These are phyloP conservation scores for Setaria viridis DNA, from an alignment of 202 grass and related monocot species.

Conservation along the genomic window DNA sequence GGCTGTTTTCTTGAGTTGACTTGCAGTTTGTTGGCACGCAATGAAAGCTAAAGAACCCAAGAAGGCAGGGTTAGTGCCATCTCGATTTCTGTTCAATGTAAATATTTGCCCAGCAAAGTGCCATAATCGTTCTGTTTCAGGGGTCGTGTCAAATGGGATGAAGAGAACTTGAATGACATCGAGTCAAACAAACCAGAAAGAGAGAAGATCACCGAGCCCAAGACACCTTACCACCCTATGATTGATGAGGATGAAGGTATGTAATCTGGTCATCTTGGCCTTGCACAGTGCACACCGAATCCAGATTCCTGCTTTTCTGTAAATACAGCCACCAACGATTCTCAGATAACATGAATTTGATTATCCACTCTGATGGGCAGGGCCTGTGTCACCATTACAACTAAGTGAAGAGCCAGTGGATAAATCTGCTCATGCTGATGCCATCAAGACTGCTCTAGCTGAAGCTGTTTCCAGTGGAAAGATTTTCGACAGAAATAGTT, in stretches of 20 bases:
- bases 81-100: neutral
- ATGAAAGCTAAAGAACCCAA: slow-evolving; percentile 44
- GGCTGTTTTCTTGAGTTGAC: neutral
- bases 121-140: slow-evolving; percentile 13
- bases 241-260: slow-evolving; percentile 58
- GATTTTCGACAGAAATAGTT: slow-evolving; percentile 29
- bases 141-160: slow-evolving; percentile 63
- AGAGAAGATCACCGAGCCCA: slow-evolving; percentile 71
- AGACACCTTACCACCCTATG: slow-evolving; percentile 68
- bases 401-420: slow-evolving; percentile 59
- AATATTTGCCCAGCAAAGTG: neutral
- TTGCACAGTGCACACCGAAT: slow-evolving; percentile 10
- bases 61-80: slow-evolving; percentile 28
- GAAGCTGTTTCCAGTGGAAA: slow-evolving; percentile 67
- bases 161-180: slow-evolving; percentile 66
- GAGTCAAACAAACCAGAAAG: slow-evolving; percentile 68
- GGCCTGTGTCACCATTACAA: slow-evolving; percentile 49
- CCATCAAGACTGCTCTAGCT: slow-evolving; percentile 49
- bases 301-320: neutral
- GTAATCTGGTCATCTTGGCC: neutral
- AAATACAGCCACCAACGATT: neutral
- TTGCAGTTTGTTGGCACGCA: neutral
- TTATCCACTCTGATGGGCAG: slow-evolving; percentile 28
- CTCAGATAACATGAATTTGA: neutral
- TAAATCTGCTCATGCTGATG: slow-evolving; percentile 51